Conservation (phyloP, 768 basidiomycete species). For the Megacollybia marginata region DNA sequence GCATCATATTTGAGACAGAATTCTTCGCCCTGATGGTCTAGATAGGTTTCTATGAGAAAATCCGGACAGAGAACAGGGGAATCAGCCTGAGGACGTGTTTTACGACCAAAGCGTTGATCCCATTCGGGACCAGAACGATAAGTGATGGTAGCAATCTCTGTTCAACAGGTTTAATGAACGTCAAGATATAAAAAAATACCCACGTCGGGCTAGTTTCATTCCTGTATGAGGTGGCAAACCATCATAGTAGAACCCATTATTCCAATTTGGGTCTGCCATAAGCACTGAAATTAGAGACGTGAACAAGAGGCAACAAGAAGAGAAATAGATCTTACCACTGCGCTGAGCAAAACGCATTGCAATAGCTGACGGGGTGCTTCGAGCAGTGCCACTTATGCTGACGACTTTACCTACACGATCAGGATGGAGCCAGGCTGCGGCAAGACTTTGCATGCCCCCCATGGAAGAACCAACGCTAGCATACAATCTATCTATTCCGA, state of each 20-base stretch:
- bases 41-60: conserved; percentile 97
- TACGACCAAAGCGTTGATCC: conserved; percentile 95
- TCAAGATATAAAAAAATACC: conserved; percentile 6
- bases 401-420: conserved; percentile 85
- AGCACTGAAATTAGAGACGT: conserved; percentile 49
- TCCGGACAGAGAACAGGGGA: conserved; percentile 87
- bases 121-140: conserved; percentile 99
- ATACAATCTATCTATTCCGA: conserved; percentile 80
- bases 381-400: conserved; percentile 90
- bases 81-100: conserved; percentile 39
- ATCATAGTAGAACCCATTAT: conserved; percentile 97
- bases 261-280: conserved; percentile 99
- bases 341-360: conserved; percentile 96
- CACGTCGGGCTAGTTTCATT: conserved; percentile 97
- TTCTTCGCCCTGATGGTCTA: conserved; percentile 94
- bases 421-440: conserved; percentile 89
- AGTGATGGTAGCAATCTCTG: conserved; percentile 98
- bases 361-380: conserved; percentile 86
- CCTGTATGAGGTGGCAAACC: conserved; percentile 92
- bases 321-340: conserved; percentile 57
- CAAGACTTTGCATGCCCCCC: conserved; percentile 98
- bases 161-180: not conserved
- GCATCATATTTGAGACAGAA: conserved; percentile 99
- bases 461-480: conserved; percentile 93
- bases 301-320: conserved; percentile 2